phyloP scores from a whole-genome alignment of 345 rosid genomes.

The Adansonia digitata region DNA sequence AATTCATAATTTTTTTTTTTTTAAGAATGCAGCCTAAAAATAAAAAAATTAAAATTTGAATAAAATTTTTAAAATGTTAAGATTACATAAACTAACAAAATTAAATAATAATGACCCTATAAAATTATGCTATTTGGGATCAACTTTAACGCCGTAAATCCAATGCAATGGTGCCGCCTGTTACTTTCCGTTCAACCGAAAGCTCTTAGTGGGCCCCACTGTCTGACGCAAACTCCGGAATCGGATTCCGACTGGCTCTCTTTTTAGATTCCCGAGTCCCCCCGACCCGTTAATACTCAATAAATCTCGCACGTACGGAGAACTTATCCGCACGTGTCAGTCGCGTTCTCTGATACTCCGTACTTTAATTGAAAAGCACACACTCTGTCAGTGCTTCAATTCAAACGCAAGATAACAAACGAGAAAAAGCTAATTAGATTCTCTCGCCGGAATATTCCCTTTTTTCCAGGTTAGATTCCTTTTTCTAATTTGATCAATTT shows the following conservation, averaged over 20 bases:
- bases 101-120: no score
- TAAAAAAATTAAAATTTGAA: no score
- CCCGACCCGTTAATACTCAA: neutral
- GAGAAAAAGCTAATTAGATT: neutral
- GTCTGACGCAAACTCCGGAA: neutral
- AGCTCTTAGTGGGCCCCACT: neutral
- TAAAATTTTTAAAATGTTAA: no score
- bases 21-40: no score
- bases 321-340: neutral
- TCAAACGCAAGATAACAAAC: neutral
- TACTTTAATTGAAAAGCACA: neutral
- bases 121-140: no score
- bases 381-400: neutral
- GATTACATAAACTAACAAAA: no score
- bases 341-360: neutral
- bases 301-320: neutral
- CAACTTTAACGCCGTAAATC: no score
- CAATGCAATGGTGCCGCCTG: neutral
- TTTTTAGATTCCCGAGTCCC: no score
- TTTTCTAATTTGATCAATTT: neutral
- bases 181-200: neutral
- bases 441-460: slow-evolving; percentile 10
- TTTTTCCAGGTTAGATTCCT: slow-evolving; percentile 11
- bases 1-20: no score
- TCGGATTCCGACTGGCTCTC: neutral